Evolutionary conservation across 169 alveolate genomes (phyloP), one percentile per base, ranked within the genome.

Genomic region (Plasmodium blacklocki): DNA sequence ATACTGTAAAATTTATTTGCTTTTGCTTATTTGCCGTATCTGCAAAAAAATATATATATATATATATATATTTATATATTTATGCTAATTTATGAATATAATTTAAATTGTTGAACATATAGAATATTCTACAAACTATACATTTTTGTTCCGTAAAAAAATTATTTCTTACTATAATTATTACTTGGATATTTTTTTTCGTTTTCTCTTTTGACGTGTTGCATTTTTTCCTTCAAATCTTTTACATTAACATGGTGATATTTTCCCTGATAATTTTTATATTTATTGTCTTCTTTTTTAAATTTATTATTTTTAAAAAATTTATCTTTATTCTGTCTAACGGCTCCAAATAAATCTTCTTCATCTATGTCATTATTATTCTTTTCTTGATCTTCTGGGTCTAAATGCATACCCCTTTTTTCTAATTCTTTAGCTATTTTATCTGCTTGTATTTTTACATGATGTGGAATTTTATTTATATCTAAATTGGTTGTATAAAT

Each of bases 401-500:
- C 92, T 18, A 88, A 80, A 21, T 91, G 93, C 58, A 92, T 83
- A 54, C 86, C 85, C 26, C 91, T 73, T n/a, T 88, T 88, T 66
- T 64, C 72, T 32, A 94, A 92, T 59, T 94, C 96, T 43, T 93
- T 59, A 26, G 96, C 96, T 39, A 94, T 68, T 70, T 75, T 72
- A 21, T 63, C 87, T 26, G 96, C 96, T 14, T 78, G 92, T 18
- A 92, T 93, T 74, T 88, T 76, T 18, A 94, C 93, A 63, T 89
- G 80, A 19, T 89, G 94, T 4, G 96, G 94, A 8, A 94, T 86
- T 60, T 89, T 91, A 78, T 85, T 78, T 14, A 92, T 64, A 45
- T 94, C 92, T 39, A 94, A 86, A 32, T 93, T 86, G 23, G 96
- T 94, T 39, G 96, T 94, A 88, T 94, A 94, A 29, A 94, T 56